A percentile compares a stretch with the other conserved stretches of the same genome.
Evolutionary conservation across 73 alveolate species (phyloP).

Genomic region (Tetrahymena elliotti): DNA sequence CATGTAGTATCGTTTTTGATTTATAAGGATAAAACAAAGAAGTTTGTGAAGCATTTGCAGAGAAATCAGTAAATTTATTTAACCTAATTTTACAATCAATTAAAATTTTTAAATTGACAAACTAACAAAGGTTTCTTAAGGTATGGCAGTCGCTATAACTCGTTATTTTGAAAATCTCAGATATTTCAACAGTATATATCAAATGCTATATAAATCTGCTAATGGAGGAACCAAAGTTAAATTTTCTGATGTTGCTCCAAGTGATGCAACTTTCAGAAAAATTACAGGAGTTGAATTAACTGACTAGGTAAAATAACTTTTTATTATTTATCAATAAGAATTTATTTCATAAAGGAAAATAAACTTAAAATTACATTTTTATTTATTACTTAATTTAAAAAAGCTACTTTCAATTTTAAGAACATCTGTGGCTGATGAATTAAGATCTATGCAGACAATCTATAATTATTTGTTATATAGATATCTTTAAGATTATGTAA

Average conservation of each 20-base stretch:
- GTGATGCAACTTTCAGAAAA: constrained; percentile 9
- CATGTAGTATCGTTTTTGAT: constrained; percentile 3
- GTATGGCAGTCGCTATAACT: constrained; percentile 44
- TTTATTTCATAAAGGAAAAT: not conserved
- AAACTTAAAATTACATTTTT: too few species aligned
- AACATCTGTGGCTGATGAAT: not conserved
- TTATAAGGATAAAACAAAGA: not conserved
- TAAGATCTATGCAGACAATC: not conserved
- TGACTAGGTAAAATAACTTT: not conserved
- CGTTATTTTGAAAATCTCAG: constrained; percentile 36
- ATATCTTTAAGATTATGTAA: not conserved
- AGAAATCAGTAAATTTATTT: constrained; percentile 8
- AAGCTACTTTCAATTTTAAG: not conserved
- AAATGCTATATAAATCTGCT: not conserved
- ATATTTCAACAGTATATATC: constrained; percentile 13
- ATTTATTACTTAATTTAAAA: not conserved
- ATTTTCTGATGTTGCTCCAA: constrained; percentile 13
- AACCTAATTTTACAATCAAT: not conserved
- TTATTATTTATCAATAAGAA: not conserved
- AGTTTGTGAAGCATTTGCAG: constrained; percentile 32
- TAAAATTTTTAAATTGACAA: not conserved
- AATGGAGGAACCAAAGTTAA: constrained; percentile 1
- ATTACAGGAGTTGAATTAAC: not conserved
- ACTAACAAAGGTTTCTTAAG: constrained; percentile 6
- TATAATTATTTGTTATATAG: not conserved